A percentile compares a stretch with the other conserved stretches of the same genome.
Conservation (phyloP, 257 asterid species). For the Solanum chmielewskii region DNA sequence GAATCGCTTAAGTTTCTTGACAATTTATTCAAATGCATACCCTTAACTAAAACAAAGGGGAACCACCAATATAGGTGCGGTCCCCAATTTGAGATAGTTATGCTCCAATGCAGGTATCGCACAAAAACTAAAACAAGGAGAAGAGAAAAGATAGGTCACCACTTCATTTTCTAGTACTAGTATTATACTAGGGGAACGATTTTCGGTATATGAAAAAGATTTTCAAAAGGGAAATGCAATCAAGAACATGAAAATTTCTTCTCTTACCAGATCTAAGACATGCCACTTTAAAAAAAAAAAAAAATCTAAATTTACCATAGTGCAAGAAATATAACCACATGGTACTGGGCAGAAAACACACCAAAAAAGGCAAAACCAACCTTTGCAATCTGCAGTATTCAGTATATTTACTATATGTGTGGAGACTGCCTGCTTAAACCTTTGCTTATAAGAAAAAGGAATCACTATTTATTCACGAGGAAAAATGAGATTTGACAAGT, state of each 20-base stretch:
- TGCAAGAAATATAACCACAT: not conserved
- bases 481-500: not conserved
- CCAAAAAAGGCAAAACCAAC: not conserved
- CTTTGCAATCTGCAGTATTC: not conserved
- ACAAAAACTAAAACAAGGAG: not conserved
- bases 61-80: not conserved
- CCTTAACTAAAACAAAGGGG: not conserved
- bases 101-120: not conserved
- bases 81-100: too few relatives aligned
- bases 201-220: not conserved
- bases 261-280: not conserved
- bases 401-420: not conserved
- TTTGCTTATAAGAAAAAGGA: not conserved
- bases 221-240: not conserved
- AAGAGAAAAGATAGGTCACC: not conserved
- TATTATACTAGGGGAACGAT: not conserved
- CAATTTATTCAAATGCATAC: not conserved
- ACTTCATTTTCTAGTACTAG: too few relatives aligned
- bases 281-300: not conserved
- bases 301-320: not conserved
- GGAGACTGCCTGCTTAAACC: not conserved
- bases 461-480: not conserved
- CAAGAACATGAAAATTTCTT: not conserved
- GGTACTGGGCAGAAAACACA: not conserved
- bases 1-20: not conserved